phyloP scores from a whole-genome alignment of 2,329 filamentous ascomycete species.

The Exophiala phaeomuriformis region DNA sequence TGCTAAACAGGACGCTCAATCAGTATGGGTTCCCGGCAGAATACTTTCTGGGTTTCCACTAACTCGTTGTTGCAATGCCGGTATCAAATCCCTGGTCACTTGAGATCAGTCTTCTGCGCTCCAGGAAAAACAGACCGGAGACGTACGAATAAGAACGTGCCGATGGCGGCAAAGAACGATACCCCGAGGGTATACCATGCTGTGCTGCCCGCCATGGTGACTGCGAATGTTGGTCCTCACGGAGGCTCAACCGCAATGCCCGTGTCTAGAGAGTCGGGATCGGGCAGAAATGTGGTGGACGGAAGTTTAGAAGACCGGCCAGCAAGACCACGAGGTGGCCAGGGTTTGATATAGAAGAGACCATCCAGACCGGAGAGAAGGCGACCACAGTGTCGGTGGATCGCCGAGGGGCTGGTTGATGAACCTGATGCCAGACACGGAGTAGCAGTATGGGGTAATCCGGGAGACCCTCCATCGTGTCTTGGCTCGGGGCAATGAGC shows the following conservation, averaged over 20 bases:
- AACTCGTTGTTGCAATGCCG: conserved; percentile 51
- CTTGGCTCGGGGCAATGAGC: neutral
- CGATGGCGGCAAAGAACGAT: conserved; percentile 52
- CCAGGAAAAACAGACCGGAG: neutral
- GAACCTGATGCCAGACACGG: neutral
- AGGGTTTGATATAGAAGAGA: neutral
- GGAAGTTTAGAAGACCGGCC: neutral
- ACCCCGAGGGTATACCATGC: conserved; percentile 45
- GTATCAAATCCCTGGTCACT: conserved; percentile 50
- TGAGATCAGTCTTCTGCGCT: neutral
- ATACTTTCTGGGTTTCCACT: conserved; percentile 31
- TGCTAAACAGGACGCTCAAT: conserved; percentile 29
- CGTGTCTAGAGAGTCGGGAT: neutral
- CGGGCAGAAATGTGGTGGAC: neutral
- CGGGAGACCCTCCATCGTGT: neutral
- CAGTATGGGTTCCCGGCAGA: conserved; percentile 2
- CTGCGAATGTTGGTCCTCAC: neutral
- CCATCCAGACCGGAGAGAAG: neutral
- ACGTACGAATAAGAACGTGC: conserved; percentile 52
- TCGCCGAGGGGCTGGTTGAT: neutral
- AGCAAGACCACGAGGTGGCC: neutral
- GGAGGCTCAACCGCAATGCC: neutral
- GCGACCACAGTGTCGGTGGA: neutral
- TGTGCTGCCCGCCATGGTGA: conserved; percentile 31
- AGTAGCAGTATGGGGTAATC: neutral